Percentiles rank a stretch among this genome's conserved stretches.
phyloP scores from a whole-genome alignment of 805 yeast species.

The Clavispora carvajalis region DNA sequence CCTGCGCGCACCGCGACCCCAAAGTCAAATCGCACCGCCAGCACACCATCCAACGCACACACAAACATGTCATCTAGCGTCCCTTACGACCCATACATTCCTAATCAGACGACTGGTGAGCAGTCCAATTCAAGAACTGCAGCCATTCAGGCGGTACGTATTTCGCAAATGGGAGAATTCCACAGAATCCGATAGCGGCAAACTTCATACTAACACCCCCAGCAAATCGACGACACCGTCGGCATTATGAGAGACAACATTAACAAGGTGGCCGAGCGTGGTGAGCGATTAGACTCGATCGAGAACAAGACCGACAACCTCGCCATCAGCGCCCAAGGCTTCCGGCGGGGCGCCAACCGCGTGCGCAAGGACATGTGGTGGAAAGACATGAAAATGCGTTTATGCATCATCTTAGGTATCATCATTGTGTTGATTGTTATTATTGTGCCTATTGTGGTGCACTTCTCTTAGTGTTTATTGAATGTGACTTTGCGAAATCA shows the following conservation, averaged over 20 bases:
- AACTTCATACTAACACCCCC: conserved; percentile 24
- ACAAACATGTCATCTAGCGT: conserved; percentile 63
- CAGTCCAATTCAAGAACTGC: conserved; percentile 61
- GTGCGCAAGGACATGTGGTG: conserved; percentile 99
- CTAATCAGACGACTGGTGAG: conserved; percentile 51
- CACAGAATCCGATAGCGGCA: background rate
- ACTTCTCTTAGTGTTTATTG: conserved; percentile 44
- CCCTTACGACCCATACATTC: conserved; percentile 84
- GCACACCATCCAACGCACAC: background rate
- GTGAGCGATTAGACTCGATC: conserved; percentile 86
- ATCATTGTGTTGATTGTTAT: conserved; percentile 78
- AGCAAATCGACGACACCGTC: conserved; percentile 92
- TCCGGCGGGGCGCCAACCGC: conserved; percentile 93
- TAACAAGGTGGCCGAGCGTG: conserved; percentile 90
- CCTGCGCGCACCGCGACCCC: background rate
- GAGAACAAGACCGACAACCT: conserved; percentile 91
- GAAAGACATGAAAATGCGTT: conserved; percentile 94
- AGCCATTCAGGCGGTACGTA: conserved; percentile 73
- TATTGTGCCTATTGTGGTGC: conserved; percentile 91
- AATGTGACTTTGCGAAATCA: background rate
- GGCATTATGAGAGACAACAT: conserved; percentile 97
- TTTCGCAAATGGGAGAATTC: background rate
- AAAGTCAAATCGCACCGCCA: background rate
- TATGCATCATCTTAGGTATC: conserved; percentile 76
- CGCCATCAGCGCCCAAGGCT: conserved; percentile 89